phyloP scores from a whole-genome alignment of 202 grass and related monocot species.

The Cymbopogon flexuosus region DNA sequence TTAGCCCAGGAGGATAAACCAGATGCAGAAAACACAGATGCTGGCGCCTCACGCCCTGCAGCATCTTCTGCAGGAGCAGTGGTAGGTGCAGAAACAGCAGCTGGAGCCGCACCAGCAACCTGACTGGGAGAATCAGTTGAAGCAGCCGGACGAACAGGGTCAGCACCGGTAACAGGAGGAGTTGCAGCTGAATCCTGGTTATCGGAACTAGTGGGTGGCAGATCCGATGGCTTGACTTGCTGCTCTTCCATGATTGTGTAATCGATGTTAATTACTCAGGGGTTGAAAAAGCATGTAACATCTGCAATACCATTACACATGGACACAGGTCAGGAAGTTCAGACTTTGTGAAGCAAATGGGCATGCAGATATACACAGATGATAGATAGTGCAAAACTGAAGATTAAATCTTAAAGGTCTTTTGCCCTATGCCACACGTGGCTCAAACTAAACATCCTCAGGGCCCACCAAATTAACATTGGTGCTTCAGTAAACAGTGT shows the following conservation, averaged over 20 bases:
- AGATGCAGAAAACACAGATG: conserved; percentile 66
- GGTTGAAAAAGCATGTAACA: conserved; percentile 1
- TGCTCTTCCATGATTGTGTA: conserved; percentile 51
- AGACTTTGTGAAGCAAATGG: background rate
- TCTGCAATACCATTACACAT: conserved; percentile 44
- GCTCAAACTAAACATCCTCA: background rate
- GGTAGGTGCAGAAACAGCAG: conserved; percentile 22
- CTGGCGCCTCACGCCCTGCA: conserved; percentile 34
- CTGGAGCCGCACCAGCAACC: conserved; percentile 16
- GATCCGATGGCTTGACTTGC: conserved; percentile 37
- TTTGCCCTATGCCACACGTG: background rate
- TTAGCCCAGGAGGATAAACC: conserved; percentile 90
- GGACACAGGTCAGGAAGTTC: conserved; percentile 12
- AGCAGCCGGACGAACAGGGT: conserved; percentile 22
- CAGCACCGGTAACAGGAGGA: conserved; percentile 29
- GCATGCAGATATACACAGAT: background rate
- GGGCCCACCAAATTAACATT: background rate
- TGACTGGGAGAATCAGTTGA: conserved; percentile 38
- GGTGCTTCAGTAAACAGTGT: background rate
- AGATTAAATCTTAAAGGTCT: background rate
- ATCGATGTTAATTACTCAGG: conserved; percentile 23
- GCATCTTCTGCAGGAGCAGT: conserved; percentile 38
- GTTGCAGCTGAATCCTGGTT: conserved; percentile 34
- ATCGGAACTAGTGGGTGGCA: conserved; percentile 8
- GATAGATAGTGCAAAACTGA: background rate